phyloP scores from a whole-genome alignment of 2,329 filamentous ascomycete species.

The Conoideocrella luteorostrata region DNA sequence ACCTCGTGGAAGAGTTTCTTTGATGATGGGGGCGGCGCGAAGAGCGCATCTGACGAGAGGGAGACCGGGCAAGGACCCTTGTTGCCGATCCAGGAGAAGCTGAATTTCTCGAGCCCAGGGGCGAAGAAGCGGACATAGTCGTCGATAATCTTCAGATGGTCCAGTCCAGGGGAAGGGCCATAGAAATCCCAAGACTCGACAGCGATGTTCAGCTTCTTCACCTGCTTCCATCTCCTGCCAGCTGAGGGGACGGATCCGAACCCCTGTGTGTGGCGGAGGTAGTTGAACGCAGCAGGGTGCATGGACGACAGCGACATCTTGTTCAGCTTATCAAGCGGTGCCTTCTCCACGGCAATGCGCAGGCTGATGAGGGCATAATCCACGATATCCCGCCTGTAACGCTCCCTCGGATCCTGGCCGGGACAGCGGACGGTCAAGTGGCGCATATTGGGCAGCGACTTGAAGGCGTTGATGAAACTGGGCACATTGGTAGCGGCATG shows the following conservation, averaged over 20 bases:
- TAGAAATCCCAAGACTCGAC: slow-evolving; percentile 65
- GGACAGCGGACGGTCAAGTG: slow-evolving; percentile 74
- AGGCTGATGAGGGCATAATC: slow-evolving; percentile 87
- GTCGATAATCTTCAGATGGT: slow-evolving; percentile 73
- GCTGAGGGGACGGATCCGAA: slow-evolving; percentile 71
- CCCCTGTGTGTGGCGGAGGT: slow-evolving; percentile 67
- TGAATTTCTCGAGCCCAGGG: slow-evolving; percentile 58
- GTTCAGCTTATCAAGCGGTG: slow-evolving; percentile 57
- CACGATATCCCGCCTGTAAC: slow-evolving; percentile 70
- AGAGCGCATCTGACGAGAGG: slow-evolving; percentile 63
- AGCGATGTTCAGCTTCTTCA: slow-evolving; percentile 64
- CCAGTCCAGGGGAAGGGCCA: slow-evolving; percentile 51
- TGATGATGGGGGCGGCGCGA: slow-evolving; percentile 46
- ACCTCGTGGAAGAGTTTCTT: slow-evolving; percentile 59
- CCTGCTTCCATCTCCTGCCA: slow-evolving; percentile 68
- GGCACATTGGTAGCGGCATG: slow-evolving; percentile 84
- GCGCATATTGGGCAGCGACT: slow-evolving; percentile 59
- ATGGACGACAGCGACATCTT: slow-evolving; percentile 68
- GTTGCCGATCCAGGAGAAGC: slow-evolving; percentile 71
- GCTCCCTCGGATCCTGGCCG: slow-evolving; percentile 59
- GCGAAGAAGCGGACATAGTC: slow-evolving; percentile 71
- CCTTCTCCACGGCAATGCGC: slow-evolving; percentile 73
- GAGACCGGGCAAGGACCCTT: slow-evolving; percentile 70
- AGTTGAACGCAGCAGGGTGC: slow-evolving; percentile 69
- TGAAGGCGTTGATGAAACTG: slow-evolving; percentile 72